Evolutionary conservation across 257 asterid species (phyloP).

Genomic region (Solanum tarapatanum): DNA sequence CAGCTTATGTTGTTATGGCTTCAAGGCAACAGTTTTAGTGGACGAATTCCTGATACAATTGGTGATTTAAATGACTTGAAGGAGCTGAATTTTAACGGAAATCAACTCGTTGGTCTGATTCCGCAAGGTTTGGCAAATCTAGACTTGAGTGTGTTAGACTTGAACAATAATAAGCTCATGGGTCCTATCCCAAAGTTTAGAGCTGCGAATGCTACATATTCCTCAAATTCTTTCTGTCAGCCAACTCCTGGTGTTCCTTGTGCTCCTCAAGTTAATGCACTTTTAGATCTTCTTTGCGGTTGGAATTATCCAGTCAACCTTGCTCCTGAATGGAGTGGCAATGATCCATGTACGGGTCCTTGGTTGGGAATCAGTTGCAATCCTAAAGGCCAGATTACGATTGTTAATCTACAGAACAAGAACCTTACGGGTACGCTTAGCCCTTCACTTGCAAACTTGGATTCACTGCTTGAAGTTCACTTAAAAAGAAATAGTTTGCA

Average conservation of each 20-base stretch:
- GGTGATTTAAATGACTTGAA: conserved; percentile 42
- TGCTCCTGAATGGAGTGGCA: conserved; percentile 54
- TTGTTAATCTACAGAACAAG: conserved; percentile 49
- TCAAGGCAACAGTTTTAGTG: conserved; percentile 61
- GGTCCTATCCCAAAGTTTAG: conserved; percentile 65
- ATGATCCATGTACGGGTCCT: conserved; percentile 59
- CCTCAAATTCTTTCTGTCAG: conserved; percentile 54
- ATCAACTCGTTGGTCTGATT: conserved; percentile 50
- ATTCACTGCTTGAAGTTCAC: conserved; percentile 52
- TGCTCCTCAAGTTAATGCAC: conserved; percentile 55
- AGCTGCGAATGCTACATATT: conserved; percentile 27
- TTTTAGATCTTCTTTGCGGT: conserved; percentile 49
- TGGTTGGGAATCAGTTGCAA: conserved; percentile 71
- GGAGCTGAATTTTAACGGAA: conserved; percentile 48
- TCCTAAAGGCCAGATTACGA: conserved; percentile 30
- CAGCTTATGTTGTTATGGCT: conserved; percentile 49
- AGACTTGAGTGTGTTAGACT: conserved; percentile 31
- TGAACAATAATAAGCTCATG: conserved; percentile 76
- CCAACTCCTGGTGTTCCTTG: conserved; percentile 40
- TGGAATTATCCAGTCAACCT: conserved; percentile 44
- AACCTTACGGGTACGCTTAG: conserved; percentile 66
- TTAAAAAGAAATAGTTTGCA: conserved; percentile 52
- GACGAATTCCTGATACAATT: conserved; percentile 52
- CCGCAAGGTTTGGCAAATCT: conserved; percentile 49
- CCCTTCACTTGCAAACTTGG: conserved; percentile 46